Evolutionary conservation across 805 yeast genomes (phyloP).

Genomic region (Ogataea glucozyma): DNA sequence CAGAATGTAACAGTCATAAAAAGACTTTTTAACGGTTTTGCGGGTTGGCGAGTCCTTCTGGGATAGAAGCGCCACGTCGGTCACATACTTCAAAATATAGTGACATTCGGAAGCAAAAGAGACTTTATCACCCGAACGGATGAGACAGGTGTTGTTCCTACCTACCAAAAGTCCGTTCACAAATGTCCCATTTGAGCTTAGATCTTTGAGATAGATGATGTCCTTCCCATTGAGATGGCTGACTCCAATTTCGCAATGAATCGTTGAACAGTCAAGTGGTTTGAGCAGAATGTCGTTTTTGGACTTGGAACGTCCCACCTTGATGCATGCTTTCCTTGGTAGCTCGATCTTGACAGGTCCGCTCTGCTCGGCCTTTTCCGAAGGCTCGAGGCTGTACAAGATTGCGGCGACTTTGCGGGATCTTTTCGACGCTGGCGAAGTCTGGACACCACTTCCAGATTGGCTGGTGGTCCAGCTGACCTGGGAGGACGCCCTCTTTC

Average conservation of each 20-base stretch:
- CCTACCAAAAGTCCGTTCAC: conserved; percentile 59
- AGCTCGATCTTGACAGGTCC: conserved; percentile 18
- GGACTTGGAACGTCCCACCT: conserved; percentile 31
- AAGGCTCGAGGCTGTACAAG: conserved; percentile 19
- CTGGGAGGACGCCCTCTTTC: conserved; percentile 20
- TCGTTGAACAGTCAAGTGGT: conserved; percentile 58
- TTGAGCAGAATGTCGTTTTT: conserved; percentile 54
- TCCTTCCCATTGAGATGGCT: conserved; percentile 40
- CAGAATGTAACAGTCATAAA: conserved; percentile 56
- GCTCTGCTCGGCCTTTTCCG: conserved; percentile 1
- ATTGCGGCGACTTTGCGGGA: conserved; percentile 11
- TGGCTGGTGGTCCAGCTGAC: not conserved
- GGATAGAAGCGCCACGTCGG: conserved; percentile 3
- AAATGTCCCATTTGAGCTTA: conserved; percentile 65
- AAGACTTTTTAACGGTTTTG: conserved; percentile 37
- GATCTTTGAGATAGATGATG: conserved; percentile 52
- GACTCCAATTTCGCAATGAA: conserved; percentile 56
- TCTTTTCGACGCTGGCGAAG: conserved; percentile 10
- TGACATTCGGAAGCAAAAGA: conserved; percentile 45
- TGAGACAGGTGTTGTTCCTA: conserved; percentile 46
- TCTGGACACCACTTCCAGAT: not conserved
- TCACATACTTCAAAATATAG: conserved; percentile 31
- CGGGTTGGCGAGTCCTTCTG: conserved; percentile 9
- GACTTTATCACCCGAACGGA: conserved; percentile 65
- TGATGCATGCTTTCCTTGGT: conserved; percentile 16